A percentile compares a stretch with the other conserved stretches of the same genome.
Conservation (phyloP, 495 filamentous ascomycete genomes). For the Annulohypoxylon nitens region DNA sequence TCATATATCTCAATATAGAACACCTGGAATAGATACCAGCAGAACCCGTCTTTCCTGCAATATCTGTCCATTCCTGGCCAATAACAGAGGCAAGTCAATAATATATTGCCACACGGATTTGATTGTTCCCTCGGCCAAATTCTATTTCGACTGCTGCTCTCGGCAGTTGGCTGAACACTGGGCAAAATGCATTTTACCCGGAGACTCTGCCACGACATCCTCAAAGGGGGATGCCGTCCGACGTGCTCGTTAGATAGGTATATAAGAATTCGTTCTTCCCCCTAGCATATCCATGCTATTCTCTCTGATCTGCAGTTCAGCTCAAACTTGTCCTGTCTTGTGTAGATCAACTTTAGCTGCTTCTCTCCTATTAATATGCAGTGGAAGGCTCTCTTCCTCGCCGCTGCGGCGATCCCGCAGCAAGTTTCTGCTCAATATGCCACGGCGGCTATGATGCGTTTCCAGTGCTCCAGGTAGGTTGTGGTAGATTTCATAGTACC, state of each 20-base stretch:
- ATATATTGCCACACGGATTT: slow-evolving; percentile 20
- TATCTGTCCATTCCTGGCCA: slow-evolving; percentile 27
- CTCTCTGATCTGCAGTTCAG: slow-evolving; percentile 34
- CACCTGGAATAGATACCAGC: slow-evolving; percentile 8
- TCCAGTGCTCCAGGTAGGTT: slow-evolving; percentile 41
- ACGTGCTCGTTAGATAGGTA: slow-evolving; percentile 11
- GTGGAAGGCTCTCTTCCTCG: slow-evolving; percentile 44
- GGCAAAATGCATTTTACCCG: slow-evolving; percentile 38
- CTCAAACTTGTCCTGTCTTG: slow-evolving; percentile 10
- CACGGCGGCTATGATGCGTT: slow-evolving; percentile 44
- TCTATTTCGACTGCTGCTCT: slow-evolving; percentile 33
- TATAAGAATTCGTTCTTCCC: slow-evolving; percentile 35
- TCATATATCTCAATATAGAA: slow-evolving; percentile 39
- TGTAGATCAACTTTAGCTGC: slow-evolving; percentile 41
- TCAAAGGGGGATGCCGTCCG: slow-evolving; percentile 21
- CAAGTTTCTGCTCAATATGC: slow-evolving; percentile 45
- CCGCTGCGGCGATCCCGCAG: slow-evolving; percentile 43
- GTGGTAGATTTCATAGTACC: neutral
- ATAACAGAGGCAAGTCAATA: neutral
- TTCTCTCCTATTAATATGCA: slow-evolving; percentile 36
- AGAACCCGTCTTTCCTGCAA: slow-evolving; percentile 19
- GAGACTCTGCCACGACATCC: slow-evolving; percentile 31
- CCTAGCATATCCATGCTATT: neutral
- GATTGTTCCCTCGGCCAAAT: slow-evolving; percentile 42
- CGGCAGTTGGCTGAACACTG: slow-evolving; percentile 30